These are phyloP conservation scores for Beauveria medogensis DNA, from an alignment of 2,329 filamentous ascomycete species.

Conservation along the genomic window DNA sequence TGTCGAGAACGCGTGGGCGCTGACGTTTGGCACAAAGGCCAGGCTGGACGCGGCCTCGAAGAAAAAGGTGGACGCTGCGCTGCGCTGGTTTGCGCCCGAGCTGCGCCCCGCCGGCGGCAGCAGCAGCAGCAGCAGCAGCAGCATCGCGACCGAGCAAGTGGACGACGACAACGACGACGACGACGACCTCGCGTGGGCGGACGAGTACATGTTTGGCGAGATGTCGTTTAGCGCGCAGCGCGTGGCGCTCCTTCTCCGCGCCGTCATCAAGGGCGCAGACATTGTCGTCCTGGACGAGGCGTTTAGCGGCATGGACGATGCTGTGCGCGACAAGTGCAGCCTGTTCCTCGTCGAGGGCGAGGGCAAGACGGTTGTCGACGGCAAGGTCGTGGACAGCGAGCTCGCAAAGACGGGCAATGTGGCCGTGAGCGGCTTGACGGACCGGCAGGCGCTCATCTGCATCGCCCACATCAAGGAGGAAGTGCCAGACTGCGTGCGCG, in stretches of 20 bases:
- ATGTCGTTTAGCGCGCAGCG: constrained; percentile 77
- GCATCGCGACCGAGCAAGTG: neutral
- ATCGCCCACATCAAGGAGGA: constrained; percentile 89
- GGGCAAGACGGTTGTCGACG: constrained; percentile 29
- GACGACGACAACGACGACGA: constrained; percentile 20
- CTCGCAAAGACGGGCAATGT: constrained; percentile 35
- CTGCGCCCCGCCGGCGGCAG: constrained; percentile 46
- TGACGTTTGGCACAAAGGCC: constrained; percentile 71
- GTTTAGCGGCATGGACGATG: constrained; percentile 77
- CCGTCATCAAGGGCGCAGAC: constrained; percentile 71
- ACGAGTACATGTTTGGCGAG: constrained; percentile 60
- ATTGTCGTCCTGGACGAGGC: constrained; percentile 82
- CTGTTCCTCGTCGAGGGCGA: constrained; percentile 66
- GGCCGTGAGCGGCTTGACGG: constrained; percentile 53
- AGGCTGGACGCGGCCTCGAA: constrained; percentile 50
- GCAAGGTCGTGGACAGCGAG: constrained; percentile 38
- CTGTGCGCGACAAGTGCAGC: constrained; percentile 78
- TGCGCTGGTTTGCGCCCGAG: constrained; percentile 72
- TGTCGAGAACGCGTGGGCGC: constrained; percentile 81
- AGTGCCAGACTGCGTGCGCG: constrained; percentile 71
- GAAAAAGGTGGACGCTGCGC: constrained; percentile 56
- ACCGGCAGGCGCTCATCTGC: constrained; percentile 75
- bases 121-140: neutral
- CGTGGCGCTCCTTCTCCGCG: constrained; percentile 74
- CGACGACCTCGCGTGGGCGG: constrained; percentile 52